phyloP scores from a whole-genome alignment of 2,329 filamentous ascomycete genomes.

The Rhynchosporium graminicola region DNA sequence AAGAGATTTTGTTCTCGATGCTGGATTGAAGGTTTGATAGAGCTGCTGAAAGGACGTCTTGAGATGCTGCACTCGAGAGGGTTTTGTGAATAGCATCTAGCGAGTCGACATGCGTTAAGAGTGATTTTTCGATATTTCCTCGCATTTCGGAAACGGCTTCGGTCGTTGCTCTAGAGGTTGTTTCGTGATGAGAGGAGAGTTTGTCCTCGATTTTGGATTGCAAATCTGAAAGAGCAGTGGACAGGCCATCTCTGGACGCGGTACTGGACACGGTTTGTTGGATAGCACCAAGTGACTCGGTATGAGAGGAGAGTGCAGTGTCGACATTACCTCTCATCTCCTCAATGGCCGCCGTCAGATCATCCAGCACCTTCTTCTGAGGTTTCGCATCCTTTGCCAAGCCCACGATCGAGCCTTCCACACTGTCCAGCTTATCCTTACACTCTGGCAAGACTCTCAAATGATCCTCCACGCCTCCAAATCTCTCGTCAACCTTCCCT shows the following conservation, averaged over 20 bases:
- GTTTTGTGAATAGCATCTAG: too few species aligned
- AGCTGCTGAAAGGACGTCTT: too few species aligned
- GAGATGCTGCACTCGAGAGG: too few species aligned
- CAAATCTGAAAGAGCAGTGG: neutral
- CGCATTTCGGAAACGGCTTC: neutral
- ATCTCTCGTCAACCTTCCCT: conserved; percentile 4
- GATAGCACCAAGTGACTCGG: conserved; percentile 12
- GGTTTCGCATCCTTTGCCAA: conserved; percentile 7
- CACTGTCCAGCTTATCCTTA: conserved; percentile 11
- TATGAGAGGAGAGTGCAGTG: conserved; percentile 13
- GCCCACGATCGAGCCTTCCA: conserved; percentile 4
- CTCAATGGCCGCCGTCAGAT: conserved; percentile 9
- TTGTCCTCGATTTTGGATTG: conserved; percentile 16
- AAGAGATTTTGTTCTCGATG: too few species aligned
- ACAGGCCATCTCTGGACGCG: neutral
- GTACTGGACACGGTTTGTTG: conserved; percentile 12
- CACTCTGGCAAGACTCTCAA: conserved; percentile 11
- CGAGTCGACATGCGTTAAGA: too few species aligned
- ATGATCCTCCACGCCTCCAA: conserved; percentile 10
- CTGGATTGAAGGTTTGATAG: too few species aligned
- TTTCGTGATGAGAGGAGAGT: conserved; percentile 2
- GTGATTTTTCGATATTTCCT: too few species aligned
- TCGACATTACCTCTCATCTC: conserved; percentile 19
- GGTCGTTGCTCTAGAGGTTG: neutral
- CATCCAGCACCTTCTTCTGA: conserved; percentile 1